Base-by-base conservation (phyloP, 2,329 filamentous ascomycete species). In the Cyclaneusma minus region DNA sequence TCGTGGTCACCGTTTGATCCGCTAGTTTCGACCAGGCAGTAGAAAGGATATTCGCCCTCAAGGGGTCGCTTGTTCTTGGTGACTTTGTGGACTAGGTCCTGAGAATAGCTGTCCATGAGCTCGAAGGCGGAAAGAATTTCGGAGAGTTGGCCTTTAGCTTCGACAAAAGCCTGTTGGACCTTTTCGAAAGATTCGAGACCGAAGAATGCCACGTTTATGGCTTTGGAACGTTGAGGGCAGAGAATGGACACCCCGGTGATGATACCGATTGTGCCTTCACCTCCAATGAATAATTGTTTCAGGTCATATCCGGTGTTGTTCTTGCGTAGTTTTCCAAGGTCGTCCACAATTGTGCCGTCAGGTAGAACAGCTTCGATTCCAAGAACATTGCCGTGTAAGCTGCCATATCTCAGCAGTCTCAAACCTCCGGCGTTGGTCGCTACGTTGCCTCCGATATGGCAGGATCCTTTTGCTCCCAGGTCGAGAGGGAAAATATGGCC, bases 281-380 rank as follows among this genome's bases (percentile, higher is more conserved):
- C 81, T 23, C 89, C 89, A 43, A 98, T 92, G 50, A 98, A 94
- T 18, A 94, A 67, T 54, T 94, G 87, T 60, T 94, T 94, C 30
- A 94, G 55, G 49, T 98, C 91, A 54, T 95, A 98, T 15, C 89
- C 89, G 2, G 89, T 98, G 58, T 98, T 98, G 63, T 98, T 95
- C 63, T 98, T 98, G 39, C 89, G 73, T 31, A 98, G 62, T 32
- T 69, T 85, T 40, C 71, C 78, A 16, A 98, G 70, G 42, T 94
- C 84, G 42, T 95, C 74, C 23, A 98, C 64, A 39, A 98, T 68
- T 5, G 84, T 94, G 28, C 89, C 89, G 47, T 98, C 82, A 1
- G 89, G 82, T 21, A 98, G 62, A 6, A 98, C 91, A 12, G 79
- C 89, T 57, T 98, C 87, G 27, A 98, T 63, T 14, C 89, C 89